phyloP scores from a whole-genome alignment of 768 basidiomycete species.

The Gymnopilus junonius region DNA sequence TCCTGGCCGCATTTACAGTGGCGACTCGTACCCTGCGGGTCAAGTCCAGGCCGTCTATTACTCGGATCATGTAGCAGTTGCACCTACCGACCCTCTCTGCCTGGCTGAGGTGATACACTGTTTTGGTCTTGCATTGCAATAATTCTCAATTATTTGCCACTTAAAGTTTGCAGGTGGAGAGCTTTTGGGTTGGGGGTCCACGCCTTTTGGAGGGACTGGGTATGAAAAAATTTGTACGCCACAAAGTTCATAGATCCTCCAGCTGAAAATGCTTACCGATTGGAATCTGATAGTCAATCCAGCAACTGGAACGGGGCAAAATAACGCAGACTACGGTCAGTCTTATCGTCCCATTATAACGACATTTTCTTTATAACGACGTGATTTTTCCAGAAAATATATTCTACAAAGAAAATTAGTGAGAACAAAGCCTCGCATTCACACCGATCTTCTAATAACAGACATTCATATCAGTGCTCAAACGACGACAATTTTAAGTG shows the following conservation, averaged over 20 bases:
- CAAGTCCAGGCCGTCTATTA: constrained; percentile 55
- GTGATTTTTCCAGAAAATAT: constrained; percentile 43
- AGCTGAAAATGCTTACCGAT: not conserved
- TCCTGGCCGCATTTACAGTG: constrained; percentile 31
- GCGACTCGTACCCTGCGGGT: constrained; percentile 58
- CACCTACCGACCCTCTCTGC: constrained; percentile 52
- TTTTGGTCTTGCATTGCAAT: not conserved
- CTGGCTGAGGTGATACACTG: constrained; percentile 44
- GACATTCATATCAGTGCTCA: constrained; percentile 36
- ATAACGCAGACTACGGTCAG: constrained; percentile 47
- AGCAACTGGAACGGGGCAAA: constrained; percentile 40
- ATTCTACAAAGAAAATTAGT: constrained; percentile 60
- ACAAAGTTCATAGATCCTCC: not conserved
- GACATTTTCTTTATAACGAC: not conserved
- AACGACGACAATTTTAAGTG: constrained; percentile 56
- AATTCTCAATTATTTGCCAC: not conserved
- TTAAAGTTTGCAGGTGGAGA: constrained; percentile 53
- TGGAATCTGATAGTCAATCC: not conserved
- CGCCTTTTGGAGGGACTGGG: constrained; percentile 48
- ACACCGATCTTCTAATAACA: not conserved
- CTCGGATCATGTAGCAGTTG: constrained; percentile 45
- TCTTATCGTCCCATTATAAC: not conserved
- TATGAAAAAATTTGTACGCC: constrained; percentile 53
- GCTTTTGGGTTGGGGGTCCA: constrained; percentile 48
- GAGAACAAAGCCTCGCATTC: constrained; percentile 10